Conservation (phyloP, 495 filamentous ascomycete species). For the Articulospora tetracladia region DNA sequence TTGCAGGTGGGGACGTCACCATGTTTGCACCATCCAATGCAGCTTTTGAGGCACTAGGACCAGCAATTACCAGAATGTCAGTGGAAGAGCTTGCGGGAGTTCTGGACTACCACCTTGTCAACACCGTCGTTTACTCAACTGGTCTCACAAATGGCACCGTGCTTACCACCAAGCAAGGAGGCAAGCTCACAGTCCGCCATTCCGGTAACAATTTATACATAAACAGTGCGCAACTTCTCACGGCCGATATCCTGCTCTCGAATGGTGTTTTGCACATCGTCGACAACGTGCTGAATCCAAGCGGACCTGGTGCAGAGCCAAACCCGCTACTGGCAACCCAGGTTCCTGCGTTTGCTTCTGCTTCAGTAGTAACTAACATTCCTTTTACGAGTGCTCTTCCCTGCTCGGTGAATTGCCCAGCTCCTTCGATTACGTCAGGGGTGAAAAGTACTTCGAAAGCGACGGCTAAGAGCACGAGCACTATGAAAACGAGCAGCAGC, state of each 20-base stretch:
- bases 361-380: conserved; percentile 9
- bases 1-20: conserved; percentile 51
- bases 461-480: conserved; percentile 1
- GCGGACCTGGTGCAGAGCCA: conserved; percentile 13
- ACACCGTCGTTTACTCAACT: conserved; percentile 45
- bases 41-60: conserved; percentile 59
- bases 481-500: conserved; percentile 12
- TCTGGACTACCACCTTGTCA: conserved; percentile 55
- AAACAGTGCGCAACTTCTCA: conserved; percentile 50
- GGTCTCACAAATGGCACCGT: conserved; percentile 40
- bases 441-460: neutral
- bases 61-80: conserved; percentile 42
- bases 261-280: conserved; percentile 70
- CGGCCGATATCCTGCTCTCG: conserved; percentile 53
- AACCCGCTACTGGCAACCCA: conserved; percentile 17
- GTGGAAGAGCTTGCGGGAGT: conserved; percentile 42
- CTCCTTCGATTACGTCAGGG: conserved; percentile 3
- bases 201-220: conserved; percentile 39
- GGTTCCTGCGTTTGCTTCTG: conserved; percentile 16
- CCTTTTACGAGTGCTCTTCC: conserved; percentile 26
- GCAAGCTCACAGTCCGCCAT: conserved; percentile 47
- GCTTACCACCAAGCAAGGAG: conserved; percentile 37
- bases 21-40: conserved; percentile 59
- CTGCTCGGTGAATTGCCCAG: conserved; percentile 28
- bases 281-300: conserved; percentile 34